Conservation (phyloP, 768 basidiomycete genomes). For the Termitomyces sp. region DNA sequence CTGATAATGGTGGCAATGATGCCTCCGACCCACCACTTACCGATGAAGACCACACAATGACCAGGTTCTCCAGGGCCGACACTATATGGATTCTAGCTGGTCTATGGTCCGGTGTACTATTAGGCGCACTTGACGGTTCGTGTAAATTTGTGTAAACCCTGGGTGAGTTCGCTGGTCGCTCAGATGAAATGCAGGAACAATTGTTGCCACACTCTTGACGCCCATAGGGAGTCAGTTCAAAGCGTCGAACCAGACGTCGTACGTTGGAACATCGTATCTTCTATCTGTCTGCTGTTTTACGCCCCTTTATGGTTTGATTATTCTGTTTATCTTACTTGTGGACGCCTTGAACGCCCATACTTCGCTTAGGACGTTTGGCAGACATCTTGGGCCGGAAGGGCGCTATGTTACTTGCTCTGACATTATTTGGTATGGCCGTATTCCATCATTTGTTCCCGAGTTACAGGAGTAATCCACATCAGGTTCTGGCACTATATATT, state of each 20-base stretch:
- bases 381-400: slow-evolving; percentile 84
- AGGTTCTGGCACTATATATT: slow-evolving; percentile 82
- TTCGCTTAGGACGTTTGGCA: slow-evolving; percentile 62
- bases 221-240: slow-evolving; percentile 85
- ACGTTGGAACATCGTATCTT: slow-evolving; percentile 86
- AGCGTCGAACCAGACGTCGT: slow-evolving; percentile 74
- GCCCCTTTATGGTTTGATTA: slow-evolving; percentile 68
- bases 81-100: slow-evolving; percentile 69
- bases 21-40: slow-evolving; percentile 19
- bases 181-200: slow-evolving; percentile 49
- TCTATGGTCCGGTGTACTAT: slow-evolving; percentile 78
- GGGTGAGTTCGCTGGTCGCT: slow-evolving; percentile 1
- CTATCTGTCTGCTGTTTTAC: slow-evolving; percentile 89
- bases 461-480: slow-evolving; percentile 10
- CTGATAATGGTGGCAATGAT: slow-evolving; percentile 32
- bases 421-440: slow-evolving; percentile 64
- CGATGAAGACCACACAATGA: slow-evolving; percentile 27
- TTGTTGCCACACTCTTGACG: slow-evolving; percentile 80
- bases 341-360: slow-evolving; percentile 12
- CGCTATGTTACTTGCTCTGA: slow-evolving; percentile 80
- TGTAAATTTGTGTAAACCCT: slow-evolving; percentile 27
- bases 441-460: slow-evolving; percentile 2
- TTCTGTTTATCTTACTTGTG: slow-evolving; percentile 4
- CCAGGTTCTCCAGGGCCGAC: slow-evolving; percentile 47
- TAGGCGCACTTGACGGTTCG: slow-evolving; percentile 82